A percentile compares a stretch with the other conserved stretches of the same genome.
Evolutionary conservation across 1,284 basidiomycete genomes (phyloP).

Genomic region (Sanguinoderma infundibulare): DNA sequence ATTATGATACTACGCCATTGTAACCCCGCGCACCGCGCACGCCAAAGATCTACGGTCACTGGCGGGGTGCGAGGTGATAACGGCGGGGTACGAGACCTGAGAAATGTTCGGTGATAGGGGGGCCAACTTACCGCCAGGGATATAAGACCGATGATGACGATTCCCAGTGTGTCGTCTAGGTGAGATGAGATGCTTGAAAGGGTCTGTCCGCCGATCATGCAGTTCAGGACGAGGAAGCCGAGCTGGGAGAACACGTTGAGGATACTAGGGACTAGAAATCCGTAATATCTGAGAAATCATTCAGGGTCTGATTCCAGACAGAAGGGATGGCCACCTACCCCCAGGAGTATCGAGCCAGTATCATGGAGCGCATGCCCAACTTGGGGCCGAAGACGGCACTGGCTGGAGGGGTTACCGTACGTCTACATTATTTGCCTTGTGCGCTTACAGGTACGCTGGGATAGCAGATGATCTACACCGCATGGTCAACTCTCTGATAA

Average conservation of each 20-base stretch:
- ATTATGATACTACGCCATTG: no score
- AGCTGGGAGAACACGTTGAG: slow-evolving; percentile 69
- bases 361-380: slow-evolving; percentile 68
- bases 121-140: slow-evolving; percentile 51
- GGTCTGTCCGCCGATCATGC: slow-evolving; percentile 78
- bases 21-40: no score
- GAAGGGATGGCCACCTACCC: slow-evolving; percentile 35
- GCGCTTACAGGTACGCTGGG: slow-evolving; percentile 64
- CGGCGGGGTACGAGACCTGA: no score
- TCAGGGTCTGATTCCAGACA: not conserved
- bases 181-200: slow-evolving; percentile 63
- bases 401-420: no score
- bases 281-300: slow-evolving; percentile 55
- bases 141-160: slow-evolving; percentile 77
- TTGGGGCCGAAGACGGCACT: slow-evolving; percentile 67
- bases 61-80: no score
- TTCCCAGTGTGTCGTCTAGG: slow-evolving; percentile 65
- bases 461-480: slow-evolving; percentile 32
- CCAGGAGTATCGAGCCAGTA: slow-evolving; percentile 62
- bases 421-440: no score
- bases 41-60: no score
- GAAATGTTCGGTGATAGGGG: not conserved
- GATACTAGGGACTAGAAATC: slow-evolving; percentile 62
- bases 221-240: slow-evolving; percentile 76
- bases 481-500: not conserved